A percentile compares a stretch with the other conserved stretches of the same genome.
Evolutionary conservation across 202 grass and related monocot species (phyloP).

Genomic region (Eragrostis tef): DNA sequence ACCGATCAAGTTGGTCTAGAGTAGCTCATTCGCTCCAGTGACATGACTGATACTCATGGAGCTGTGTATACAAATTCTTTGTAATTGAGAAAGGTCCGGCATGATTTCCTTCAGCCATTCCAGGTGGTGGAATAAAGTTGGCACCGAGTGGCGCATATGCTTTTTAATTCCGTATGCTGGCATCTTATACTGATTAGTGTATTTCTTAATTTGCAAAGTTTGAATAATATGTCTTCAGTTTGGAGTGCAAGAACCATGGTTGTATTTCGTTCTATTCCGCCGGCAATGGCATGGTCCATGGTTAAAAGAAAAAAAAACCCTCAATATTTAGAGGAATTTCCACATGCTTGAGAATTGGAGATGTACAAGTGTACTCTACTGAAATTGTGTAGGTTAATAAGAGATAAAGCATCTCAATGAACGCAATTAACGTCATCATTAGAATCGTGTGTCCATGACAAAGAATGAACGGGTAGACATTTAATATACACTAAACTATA

Average conservation of each 20-base stretch:
- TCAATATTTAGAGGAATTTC: not conserved
- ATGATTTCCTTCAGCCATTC: conserved; percentile 3
- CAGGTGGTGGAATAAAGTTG: not conserved
- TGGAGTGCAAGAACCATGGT: not conserved
- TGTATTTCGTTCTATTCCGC: not conserved
- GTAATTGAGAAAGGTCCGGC: conserved; percentile 35
- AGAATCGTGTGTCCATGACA: not conserved
- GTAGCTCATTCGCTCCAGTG: conserved; percentile 29
- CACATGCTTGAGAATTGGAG: not conserved
- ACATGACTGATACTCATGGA: conserved; percentile 30
- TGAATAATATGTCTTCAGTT: not conserved
- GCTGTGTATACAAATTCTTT: conserved; percentile 35
- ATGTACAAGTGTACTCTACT: not conserved
- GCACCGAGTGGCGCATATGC: not conserved
- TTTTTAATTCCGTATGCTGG: not conserved
- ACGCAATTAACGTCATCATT: not conserved
- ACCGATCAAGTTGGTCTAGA: conserved; percentile 49
- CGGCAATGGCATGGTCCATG: not conserved
- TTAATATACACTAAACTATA: too few relatives aligned
- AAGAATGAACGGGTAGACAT: not conserved
- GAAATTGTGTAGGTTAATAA: not conserved
- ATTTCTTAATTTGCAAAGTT: conserved; percentile 21
- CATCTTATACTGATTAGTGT: conserved; percentile 6
- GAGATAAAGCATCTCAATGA: not conserved
- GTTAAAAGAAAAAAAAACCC: too few relatives aligned